phyloP scores from a whole-genome alignment of 1,139 yeast species.

The Suhomyces panamericanus region DNA sequence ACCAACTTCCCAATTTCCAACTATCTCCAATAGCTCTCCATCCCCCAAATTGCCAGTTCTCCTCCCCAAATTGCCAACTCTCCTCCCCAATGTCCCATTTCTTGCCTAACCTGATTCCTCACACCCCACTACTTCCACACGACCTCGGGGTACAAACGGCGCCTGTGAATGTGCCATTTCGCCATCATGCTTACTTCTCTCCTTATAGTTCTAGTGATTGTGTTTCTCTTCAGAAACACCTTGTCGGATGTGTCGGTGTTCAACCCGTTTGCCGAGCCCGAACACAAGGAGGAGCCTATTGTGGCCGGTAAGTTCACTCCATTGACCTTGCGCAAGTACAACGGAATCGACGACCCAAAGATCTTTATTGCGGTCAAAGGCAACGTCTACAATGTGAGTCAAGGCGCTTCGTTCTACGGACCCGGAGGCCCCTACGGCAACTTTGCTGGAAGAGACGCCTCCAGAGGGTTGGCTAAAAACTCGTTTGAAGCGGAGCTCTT shows the following conservation, averaged over 20 bases:
- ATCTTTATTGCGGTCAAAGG: conserved; percentile 85
- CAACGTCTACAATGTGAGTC: conserved; percentile 79
- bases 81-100: too few species aligned
- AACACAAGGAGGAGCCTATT: conserved; percentile 49
- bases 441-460: conserved; percentile 96
- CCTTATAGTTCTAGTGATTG: conserved; percentile 20
- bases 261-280: conserved; percentile 22
- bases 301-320: conserved; percentile 86
- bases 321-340: conserved; percentile 63
- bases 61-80: too few species aligned
- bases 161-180: not conserved
- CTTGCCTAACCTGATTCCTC: too few species aligned
- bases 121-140: conserved; percentile 1
- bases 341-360: conserved; percentile 76
- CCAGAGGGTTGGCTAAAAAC: conserved; percentile 88
- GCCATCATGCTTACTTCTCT: conserved; percentile 21
- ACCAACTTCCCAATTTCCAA: too few species aligned
- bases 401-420: conserved; percentile 86
- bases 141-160: conserved; percentile 2
- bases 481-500: conserved; percentile 72
- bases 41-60: too few species aligned
- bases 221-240: conserved; percentile 21
- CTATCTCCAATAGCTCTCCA: too few species aligned
- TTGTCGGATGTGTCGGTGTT: conserved; percentile 21
- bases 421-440: conserved; percentile 96